Base-by-base conservation (phyloP, 2,329 filamentous ascomycete genomes). In the Mycosphaerelloides madeirae region DNA sequence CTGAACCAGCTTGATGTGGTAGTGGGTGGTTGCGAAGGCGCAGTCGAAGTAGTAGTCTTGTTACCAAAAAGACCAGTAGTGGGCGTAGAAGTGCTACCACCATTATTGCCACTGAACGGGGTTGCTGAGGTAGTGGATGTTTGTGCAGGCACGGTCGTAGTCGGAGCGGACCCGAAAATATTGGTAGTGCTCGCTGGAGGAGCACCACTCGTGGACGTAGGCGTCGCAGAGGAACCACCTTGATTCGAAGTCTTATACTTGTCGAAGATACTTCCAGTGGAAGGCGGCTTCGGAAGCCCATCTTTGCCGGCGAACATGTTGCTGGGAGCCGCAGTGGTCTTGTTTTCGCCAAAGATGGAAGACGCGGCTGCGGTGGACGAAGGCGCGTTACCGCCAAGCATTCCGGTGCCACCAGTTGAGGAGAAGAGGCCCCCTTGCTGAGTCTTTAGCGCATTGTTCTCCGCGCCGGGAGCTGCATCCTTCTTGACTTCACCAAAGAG, bases 1-100 rank as follows among this genome's bases (percentile, higher is more conserved):
- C 15, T 35, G 25, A 52, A 49, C 20, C 49, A 36, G 20, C 39
- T 35, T 18, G 44, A 36, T n/a, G 41, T 43, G 14, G 49, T 29
- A 22, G 34, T 22, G 12, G 38, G 3, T 6, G 22, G 22, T 9
- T 25, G 22, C 9, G 22, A 25, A 25, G 22, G 22, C 22, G 22
- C 22, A 25, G 22, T 6, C 9, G 22, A n/a, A n/a, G n/a, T n/a
- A n/a, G n/a, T n/a, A n/a, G 31, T 35, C 18, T 45, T 29, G 19
- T 36, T 28, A 18, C 34, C 42, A n/a, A 39, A 39, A 11, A 44
- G 15, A 36, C 41, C 31, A 29, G 32, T n/a, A n/a, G n/a, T n/a
- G n/a, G n/a, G n/a, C n/a, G 18, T 25, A 13, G 20, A 31, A 25
- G 22, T 25, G n/a, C 22, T 9, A 25, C 22, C 22, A 9, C 22